Conservation (phyloP, 139 green algal species). For the Haematococcus lacustris region DNA sequence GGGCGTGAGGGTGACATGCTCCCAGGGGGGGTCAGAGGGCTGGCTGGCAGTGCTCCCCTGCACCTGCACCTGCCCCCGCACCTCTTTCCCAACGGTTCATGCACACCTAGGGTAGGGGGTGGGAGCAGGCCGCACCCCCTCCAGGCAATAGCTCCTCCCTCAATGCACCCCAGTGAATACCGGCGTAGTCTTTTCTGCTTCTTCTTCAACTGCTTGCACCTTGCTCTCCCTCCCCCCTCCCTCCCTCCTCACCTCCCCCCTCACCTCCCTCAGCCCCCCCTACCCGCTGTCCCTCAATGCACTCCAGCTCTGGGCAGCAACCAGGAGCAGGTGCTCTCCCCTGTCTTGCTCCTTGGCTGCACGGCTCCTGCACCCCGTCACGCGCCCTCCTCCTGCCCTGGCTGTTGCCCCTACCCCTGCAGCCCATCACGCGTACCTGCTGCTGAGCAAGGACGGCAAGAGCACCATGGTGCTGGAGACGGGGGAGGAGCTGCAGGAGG, state of each 20-base stretch:
- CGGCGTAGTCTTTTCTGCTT: neutral
- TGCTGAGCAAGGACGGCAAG: constrained; percentile 43
- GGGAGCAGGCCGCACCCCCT: no score
- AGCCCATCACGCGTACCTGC: constrained; percentile 65
- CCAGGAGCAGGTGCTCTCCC: no score
- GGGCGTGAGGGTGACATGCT: neutral
- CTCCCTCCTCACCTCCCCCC: no score
- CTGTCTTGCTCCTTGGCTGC: neutral
- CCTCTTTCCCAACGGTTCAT: neutral
- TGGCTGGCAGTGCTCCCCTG: neutral
- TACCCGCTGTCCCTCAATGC: no score
- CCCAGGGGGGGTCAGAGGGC: neutral
- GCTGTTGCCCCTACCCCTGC: neutral
- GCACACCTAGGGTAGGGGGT: neutral
- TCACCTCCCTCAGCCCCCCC: no score
- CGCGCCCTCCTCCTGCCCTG: neutral
- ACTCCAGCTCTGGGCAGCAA: no score
- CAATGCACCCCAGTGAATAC: no score
- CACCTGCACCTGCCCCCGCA: neutral
- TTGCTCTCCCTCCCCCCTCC: no score
- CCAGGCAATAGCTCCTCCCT: no score
- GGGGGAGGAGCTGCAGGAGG: constrained; percentile 62
- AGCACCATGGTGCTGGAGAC: constrained; percentile 69
- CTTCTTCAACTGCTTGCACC: no score
- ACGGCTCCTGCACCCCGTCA: neutral